Percentiles rank a stretch among this genome's conserved stretches.
Evolutionary conservation across 805 yeast genomes (phyloP).

Genomic region (Candida xiaguanensis): DNA sequence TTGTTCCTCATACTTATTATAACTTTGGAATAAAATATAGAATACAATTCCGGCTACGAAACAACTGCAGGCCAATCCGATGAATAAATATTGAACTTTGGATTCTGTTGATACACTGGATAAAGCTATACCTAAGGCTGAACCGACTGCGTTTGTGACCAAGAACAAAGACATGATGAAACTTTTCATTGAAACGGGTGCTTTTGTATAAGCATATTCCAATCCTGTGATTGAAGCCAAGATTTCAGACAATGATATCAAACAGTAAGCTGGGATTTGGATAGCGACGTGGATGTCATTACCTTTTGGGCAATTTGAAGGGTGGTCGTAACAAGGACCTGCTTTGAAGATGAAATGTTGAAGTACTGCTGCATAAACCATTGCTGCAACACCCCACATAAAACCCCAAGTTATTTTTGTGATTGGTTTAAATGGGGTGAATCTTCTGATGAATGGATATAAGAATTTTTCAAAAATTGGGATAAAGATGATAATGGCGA

Average conservation of each 20-base stretch:
- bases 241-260: conserved; percentile 73
- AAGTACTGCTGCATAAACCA: conserved; percentile 73
- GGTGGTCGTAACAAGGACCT: conserved; percentile 71
- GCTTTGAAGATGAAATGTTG: conserved; percentile 66
- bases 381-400: conserved; percentile 58
- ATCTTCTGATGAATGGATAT: conserved; percentile 43
- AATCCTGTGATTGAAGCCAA: conserved; percentile 78
- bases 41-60: conserved; percentile 56
- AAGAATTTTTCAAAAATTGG: conserved; percentile 64
- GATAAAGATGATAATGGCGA: conserved; percentile 72
- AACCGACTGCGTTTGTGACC: conserved; percentile 70
- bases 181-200: conserved; percentile 67
- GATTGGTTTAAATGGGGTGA: conserved; percentile 62
- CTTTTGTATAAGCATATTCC: conserved; percentile 82
- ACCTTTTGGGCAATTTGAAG: conserved; percentile 52
- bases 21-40: conserved; percentile 56
- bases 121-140: conserved; percentile 72
- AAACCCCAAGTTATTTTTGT: conserved; percentile 71
- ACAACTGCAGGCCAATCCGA: conserved; percentile 59
- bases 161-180: conserved; percentile 64
- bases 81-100: conserved; percentile 64
- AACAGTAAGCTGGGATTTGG: conserved; percentile 68
- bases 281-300: conserved; percentile 63
- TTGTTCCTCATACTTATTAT: conserved; percentile 55
- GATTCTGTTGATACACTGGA: conserved; percentile 68